phyloP scores from a whole-genome alignment of 1,284 basidiomycete genomes.

The Cryptococcus maquisensis region DNA sequence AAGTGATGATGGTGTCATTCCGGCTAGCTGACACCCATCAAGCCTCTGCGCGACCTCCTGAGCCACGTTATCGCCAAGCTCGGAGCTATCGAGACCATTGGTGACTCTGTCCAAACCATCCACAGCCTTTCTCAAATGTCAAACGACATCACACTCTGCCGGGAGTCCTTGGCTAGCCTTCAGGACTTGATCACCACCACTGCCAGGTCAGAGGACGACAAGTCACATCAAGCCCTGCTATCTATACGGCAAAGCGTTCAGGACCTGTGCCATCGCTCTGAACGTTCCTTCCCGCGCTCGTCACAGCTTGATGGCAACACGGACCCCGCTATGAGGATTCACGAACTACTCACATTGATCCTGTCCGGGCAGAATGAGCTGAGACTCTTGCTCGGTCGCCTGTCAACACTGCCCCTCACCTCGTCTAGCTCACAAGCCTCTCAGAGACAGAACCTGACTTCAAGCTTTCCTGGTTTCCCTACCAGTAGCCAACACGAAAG shows the following conservation, averaged over 20 bases:
- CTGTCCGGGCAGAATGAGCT: too few relatives aligned
- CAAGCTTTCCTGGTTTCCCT: too few relatives aligned
- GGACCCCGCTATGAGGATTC: too few relatives aligned
- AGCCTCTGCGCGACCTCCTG: slow-evolving; percentile 18
- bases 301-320: too few relatives aligned
- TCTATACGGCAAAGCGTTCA: not conserved
- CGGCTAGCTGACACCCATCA: not conserved
- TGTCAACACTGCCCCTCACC: too few relatives aligned
- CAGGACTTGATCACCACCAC: not conserved
- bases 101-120: slow-evolving; percentile 5
- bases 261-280: too few relatives aligned
- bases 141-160: slow-evolving; percentile 8
- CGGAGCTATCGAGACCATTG: slow-evolving; percentile 13
- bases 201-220: not conserved
- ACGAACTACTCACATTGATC: too few relatives aligned
- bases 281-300: too few relatives aligned
- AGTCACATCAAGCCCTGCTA: not conserved
- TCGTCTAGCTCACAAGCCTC: too few relatives aligned
- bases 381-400: too few relatives aligned
- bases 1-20: not conserved
- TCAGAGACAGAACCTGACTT: too few relatives aligned
- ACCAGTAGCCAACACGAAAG: too few relatives aligned
- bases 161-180: not conserved
- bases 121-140: slow-evolving; percentile 11
- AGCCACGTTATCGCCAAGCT: slow-evolving; percentile 22